Evolutionary conservation across 257 asterid genomes (phyloP).

Genomic region (Verbena officinalis): DNA sequence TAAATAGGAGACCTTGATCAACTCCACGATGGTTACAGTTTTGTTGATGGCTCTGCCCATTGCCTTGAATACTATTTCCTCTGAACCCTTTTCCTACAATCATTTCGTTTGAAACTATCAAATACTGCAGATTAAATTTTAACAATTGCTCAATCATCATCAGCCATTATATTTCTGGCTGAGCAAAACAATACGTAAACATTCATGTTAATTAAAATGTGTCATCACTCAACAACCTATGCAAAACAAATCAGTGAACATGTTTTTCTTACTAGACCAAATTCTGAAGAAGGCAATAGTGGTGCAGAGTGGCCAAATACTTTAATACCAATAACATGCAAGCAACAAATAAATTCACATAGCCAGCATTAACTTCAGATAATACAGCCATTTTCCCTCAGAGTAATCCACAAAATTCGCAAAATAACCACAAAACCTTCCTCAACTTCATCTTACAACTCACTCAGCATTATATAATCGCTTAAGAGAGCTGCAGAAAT

Average conservation of each 20-base stretch:
- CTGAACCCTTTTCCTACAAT: constrained; percentile 62
- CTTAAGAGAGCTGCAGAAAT: not conserved
- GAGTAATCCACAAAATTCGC: not conserved
- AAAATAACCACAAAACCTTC: not conserved
- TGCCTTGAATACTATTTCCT: constrained; percentile 69
- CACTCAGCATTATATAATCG: constrained; percentile 13
- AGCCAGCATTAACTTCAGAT: not conserved
- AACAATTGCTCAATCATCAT: not conserved
- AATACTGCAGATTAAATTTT: not conserved
- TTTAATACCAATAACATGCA: not conserved
- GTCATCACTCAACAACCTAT: not conserved
- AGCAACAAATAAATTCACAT: not conserved
- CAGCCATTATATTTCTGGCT: constrained; percentile 8
- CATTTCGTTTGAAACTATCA: constrained; percentile 3
- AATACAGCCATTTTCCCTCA: not conserved
- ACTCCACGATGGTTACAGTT: constrained; percentile 70
- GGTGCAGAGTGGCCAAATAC: not conserved
- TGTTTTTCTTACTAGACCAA: not conserved
- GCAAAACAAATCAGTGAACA: not conserved
- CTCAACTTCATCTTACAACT: not conserved
- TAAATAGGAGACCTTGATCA: constrained; percentile 53
- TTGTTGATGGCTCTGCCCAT: constrained; percentile 86
- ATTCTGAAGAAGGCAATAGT: not conserved
- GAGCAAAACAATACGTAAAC: not conserved
- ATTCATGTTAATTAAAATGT: not conserved